These are phyloP conservation scores for Alternaria viburni DNA, from an alignment of 2,329 filamentous ascomycete genomes.

Conservation along the genomic window DNA sequence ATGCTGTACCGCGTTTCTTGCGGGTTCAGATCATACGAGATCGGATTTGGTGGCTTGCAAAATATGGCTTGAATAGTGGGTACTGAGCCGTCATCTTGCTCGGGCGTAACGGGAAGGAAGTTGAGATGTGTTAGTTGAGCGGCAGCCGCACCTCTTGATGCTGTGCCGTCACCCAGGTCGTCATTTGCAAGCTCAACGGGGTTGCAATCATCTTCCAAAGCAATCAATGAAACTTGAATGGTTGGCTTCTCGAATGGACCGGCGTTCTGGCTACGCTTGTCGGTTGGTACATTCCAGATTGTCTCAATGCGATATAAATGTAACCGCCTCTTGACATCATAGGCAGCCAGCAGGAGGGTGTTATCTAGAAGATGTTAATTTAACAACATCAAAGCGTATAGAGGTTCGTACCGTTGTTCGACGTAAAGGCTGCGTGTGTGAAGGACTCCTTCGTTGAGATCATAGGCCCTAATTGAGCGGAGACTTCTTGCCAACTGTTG, in stretches of 20 bases:
- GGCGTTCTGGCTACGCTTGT: conserved; percentile 61
- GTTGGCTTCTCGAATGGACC: conserved; percentile 47
- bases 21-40: conserved; percentile 57
- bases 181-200: conserved; percentile 32
- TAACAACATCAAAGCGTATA: not conserved
- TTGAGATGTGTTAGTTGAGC: conserved; percentile 72
- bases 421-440: conserved; percentile 53
- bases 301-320: conserved; percentile 76
- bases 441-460: conserved; percentile 63
- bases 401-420: conserved; percentile 74
- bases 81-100: conserved; percentile 64
- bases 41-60: conserved; percentile 59
- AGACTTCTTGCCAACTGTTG: conserved; percentile 72
- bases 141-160: conserved; percentile 35
- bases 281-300: conserved; percentile 70
- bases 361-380: conserved; percentile 39
- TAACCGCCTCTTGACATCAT: conserved; percentile 74
- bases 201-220: conserved; percentile 39
- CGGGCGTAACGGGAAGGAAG: conserved; percentile 70
- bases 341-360: conserved; percentile 68
- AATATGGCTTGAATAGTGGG: conserved; percentile 77
- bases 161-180: conserved; percentile 30
- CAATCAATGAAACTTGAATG: conserved; percentile 38
- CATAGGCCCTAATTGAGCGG: conserved; percentile 75
- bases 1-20: conserved; percentile 73